Evolutionary conservation across 768 basidiomycete species (phyloP).

Genomic region (Brasilioporus rufonigricans): DNA sequence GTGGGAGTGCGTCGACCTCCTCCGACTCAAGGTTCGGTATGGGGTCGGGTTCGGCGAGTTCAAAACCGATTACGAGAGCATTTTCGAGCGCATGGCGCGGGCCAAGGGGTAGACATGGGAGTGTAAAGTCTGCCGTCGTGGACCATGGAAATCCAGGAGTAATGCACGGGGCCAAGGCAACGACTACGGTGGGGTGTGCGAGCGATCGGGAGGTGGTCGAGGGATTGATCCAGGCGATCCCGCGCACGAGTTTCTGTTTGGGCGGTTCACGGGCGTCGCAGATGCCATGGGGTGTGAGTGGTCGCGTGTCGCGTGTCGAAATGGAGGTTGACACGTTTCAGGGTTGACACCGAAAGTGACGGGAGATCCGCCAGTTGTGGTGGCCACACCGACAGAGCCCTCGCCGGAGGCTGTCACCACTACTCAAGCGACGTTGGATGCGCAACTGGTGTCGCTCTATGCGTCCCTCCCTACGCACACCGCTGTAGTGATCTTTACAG

Average conservation of each 20-base stretch:
- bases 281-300: conserved; percentile 76
- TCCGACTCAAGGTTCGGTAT: too few relatives aligned
- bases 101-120: too few relatives aligned
- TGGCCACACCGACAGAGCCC: conserved; percentile 29
- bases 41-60: too few relatives aligned
- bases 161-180: conserved; percentile 86
- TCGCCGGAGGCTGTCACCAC: conserved; percentile 34
- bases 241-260: conserved; percentile 83
- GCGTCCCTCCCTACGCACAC: conserved; percentile 72
- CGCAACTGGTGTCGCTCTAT: conserved; percentile 60
- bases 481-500: conserved; percentile 82
- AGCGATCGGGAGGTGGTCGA: conserved; percentile 77
- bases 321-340: conserved; percentile 21
- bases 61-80: too few relatives aligned
- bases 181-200: conserved; percentile 69
- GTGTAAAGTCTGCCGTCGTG: too few relatives aligned
- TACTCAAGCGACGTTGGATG: conserved; percentile 54
- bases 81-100: too few relatives aligned
- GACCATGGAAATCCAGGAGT: conserved; percentile 82
- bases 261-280: conserved; percentile 79
- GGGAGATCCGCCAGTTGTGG: conserved; percentile 32
- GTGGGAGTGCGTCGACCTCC: too few relatives aligned
- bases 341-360: conserved; percentile 61
- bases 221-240: conserved; percentile 55
- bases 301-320: neutral